Conservation (phyloP, 257 asterid genomes). For the Capsicum chinense region DNA sequence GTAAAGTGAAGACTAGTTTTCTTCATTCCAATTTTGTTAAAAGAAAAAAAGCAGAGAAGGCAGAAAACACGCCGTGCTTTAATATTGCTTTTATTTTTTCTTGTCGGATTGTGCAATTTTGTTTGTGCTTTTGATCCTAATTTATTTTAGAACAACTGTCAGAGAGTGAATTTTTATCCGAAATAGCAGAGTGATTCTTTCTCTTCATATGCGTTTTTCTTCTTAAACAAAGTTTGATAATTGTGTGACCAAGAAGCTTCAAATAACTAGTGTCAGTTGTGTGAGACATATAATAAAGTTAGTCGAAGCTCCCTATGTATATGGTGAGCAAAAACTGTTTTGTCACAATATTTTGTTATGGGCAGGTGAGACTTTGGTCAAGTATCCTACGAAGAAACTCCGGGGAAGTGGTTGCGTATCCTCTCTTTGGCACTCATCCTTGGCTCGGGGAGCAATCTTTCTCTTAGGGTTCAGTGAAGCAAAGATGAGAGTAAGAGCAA, state of each 20-base stretch:
- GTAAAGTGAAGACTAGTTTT: slow-evolving; percentile 31
- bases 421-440: too few relatives aligned
- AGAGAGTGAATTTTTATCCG: neutral
- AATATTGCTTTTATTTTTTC: neutral
- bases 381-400: too few relatives aligned
- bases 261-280: neutral
- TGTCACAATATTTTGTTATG: too few relatives aligned
- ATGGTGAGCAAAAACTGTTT: too few relatives aligned
- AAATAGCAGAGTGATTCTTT: neutral
- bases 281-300: too few relatives aligned
- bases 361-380: too few relatives aligned
- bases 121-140: neutral
- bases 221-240: neutral
- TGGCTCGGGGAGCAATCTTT: too few relatives aligned
- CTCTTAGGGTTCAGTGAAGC: too few relatives aligned
- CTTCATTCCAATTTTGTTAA: slow-evolving; percentile 16
- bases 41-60: neutral
- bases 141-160: neutral
- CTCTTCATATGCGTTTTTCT: neutral
- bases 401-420: too few relatives aligned
- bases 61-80: neutral
- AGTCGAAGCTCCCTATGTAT: too few relatives aligned
- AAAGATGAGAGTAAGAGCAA: too few relatives aligned
- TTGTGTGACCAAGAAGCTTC: neutral
- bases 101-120: neutral